Evolutionary conservation across 2,329 filamentous ascomycete genomes (phyloP).

Genomic region (Ophiostoma sp.): DNA sequence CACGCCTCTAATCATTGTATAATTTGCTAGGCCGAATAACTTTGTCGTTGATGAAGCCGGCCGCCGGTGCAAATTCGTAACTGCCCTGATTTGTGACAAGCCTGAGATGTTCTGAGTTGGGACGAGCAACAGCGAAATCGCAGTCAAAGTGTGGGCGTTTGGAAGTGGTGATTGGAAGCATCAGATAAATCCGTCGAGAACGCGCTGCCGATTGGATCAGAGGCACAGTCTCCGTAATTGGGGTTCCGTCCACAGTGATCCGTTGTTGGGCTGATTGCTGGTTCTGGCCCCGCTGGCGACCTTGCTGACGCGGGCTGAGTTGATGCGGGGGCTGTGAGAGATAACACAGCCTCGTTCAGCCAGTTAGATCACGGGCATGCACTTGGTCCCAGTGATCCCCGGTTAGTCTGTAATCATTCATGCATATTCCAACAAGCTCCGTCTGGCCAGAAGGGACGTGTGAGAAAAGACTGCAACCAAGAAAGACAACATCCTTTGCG

Average conservation of each 20-base stretch:
- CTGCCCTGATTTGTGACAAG: not conserved
- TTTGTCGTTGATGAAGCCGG: not conserved
- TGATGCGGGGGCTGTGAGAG: not conserved
- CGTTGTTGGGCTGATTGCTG: not conserved
- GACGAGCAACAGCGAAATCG: not conserved
- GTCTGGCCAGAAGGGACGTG: not conserved
- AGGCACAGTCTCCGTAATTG: not conserved
- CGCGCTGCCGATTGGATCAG: not conserved
- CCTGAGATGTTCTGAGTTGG: not conserved
- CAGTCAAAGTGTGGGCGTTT: not conserved
- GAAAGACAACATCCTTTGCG: not conserved
- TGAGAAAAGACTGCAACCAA: not conserved
- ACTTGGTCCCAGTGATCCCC: not conserved
- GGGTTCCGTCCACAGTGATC: not conserved
- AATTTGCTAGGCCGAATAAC: not conserved
- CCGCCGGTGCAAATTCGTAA: not conserved
- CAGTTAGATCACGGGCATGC: not conserved
- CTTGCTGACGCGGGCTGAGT: not conserved
- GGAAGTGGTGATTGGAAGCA: not conserved
- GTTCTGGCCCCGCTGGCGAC: not conserved
- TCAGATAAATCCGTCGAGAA: not conserved
- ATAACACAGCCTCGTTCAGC: constrained; percentile 1
- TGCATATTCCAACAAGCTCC: not conserved
- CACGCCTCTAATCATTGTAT: no score
- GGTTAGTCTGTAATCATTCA: not conserved